Evolutionary conservation across 2,329 filamentous ascomycete genomes (phyloP).

Genomic region (Colletotrichum paranaense): DNA sequence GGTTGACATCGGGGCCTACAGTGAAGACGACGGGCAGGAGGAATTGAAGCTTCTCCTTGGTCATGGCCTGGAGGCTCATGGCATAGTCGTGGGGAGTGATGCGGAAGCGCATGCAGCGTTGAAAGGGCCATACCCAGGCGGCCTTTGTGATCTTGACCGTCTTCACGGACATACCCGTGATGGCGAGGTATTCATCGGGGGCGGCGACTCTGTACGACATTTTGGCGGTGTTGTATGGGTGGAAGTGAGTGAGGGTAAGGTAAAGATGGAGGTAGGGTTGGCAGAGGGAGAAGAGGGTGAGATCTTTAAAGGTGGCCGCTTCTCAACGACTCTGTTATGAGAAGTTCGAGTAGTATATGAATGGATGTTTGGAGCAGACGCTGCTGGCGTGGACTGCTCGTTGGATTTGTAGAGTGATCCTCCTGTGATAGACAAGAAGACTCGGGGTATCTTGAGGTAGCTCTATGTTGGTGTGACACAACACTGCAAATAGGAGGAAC

Average conservation of each 20-base stretch:
- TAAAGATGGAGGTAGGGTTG: neutral
- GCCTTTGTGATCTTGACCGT: constrained; percentile 84
- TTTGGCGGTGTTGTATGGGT: constrained; percentile 45
- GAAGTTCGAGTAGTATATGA: neutral
- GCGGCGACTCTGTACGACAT: constrained; percentile 77
- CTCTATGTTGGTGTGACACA: neutral
- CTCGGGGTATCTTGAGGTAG: neutral
- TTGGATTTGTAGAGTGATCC: neutral
- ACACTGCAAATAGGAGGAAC: neutral
- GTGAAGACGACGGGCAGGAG: constrained; percentile 87
- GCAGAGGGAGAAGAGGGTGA: neutral
- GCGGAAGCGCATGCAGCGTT: constrained; percentile 70
- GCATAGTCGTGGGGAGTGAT: constrained; percentile 85
- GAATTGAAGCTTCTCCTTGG: constrained; percentile 87
- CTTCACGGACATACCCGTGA: constrained; percentile 82
- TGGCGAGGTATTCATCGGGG: constrained; percentile 87
- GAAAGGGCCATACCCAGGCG: constrained; percentile 77
- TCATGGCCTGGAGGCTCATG: constrained; percentile 89
- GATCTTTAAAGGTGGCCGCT: neutral
- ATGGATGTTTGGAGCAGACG: neutral
- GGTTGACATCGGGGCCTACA: constrained; percentile 81
- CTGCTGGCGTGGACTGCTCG: neutral
- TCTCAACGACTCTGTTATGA: neutral
- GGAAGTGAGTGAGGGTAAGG: constrained; percentile 33
- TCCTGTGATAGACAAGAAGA: neutral